A percentile compares a stretch with the other conserved stretches of the same genome.
These are phyloP conservation scores for Gamsiella multidivaricata DNA, from an alignment of 192 early-diverging fungal species.

Conservation along the genomic window DNA sequence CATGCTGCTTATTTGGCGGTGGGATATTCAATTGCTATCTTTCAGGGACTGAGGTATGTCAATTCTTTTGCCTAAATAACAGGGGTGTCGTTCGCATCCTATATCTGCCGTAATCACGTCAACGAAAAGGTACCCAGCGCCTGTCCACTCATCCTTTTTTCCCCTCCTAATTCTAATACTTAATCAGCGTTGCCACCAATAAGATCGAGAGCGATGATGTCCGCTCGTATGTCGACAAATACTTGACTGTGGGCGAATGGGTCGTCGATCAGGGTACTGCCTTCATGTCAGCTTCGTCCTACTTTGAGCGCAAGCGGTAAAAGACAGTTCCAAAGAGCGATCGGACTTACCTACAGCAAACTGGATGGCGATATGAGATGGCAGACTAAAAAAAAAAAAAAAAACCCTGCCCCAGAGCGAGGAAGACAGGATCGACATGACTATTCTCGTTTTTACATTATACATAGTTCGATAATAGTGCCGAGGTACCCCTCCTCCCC, in stretches of 20 bases:
- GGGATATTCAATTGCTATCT: not conserved
- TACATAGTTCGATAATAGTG: too few species aligned
- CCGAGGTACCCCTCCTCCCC: too few species aligned
- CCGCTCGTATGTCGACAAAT: slow-evolving; percentile 60
- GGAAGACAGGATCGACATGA: too few species aligned
- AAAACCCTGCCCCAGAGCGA: too few species aligned
- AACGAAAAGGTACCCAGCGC: too few species aligned
- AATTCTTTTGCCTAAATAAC: too few species aligned
- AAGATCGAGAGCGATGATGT: slow-evolving; percentile 65
- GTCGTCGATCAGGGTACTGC: slow-evolving; percentile 60
- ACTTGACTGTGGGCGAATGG: slow-evolving; percentile 66
- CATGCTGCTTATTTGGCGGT: not conserved
- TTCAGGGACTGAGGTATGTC: slow-evolving; percentile 1
- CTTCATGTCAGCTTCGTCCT: slow-evolving; percentile 56
- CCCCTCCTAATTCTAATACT: not conserved
- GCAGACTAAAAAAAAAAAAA: too few species aligned
- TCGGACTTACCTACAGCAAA: not conserved
- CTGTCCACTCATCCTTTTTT: not conserved
- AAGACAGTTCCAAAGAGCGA: too few species aligned
- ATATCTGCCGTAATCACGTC: too few species aligned
- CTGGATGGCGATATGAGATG: not conserved
- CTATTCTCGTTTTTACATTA: too few species aligned
- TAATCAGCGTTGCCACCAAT: slow-evolving; percentile 55
- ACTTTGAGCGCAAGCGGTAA: slow-evolving; percentile 67
- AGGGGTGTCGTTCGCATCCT: too few species aligned